These are phyloP conservation scores for Scutellaria minor DNA, from an alignment of 257 asterid genomes.

Conservation along the genomic window DNA sequence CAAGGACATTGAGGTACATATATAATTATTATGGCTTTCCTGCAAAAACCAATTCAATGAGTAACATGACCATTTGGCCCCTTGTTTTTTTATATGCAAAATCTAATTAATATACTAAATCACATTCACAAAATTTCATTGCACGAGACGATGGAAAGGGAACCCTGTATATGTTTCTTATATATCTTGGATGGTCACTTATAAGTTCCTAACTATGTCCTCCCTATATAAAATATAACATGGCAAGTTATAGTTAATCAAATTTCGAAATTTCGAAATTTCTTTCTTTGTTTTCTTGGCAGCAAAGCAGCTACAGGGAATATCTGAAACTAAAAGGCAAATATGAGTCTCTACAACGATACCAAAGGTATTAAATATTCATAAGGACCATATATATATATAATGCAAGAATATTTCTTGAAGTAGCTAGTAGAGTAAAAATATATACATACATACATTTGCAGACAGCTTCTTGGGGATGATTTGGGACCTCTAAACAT, in stretches of 20 bases:
- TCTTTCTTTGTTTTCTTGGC: slow-evolving; percentile 8
- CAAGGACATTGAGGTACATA: slow-evolving; percentile 73
- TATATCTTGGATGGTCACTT: not conserved
- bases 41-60: not conserved
- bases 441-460: not conserved
- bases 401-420: not conserved
- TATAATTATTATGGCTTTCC: not conserved
- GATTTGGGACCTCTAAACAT: slow-evolving; percentile 84
- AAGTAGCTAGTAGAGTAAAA: not conserved
- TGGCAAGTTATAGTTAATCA: not conserved
- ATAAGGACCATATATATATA: not conserved
- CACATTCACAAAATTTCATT: no score
- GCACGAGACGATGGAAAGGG: not conserved
- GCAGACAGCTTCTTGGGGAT: slow-evolving; percentile 97
- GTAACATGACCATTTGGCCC: not conserved
- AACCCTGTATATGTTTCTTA: not conserved
- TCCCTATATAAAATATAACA: not conserved
- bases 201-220: not conserved
- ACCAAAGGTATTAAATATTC: slow-evolving; percentile 62
- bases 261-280: no score
- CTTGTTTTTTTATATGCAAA: no score
- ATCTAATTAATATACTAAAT: no score
- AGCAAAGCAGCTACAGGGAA: slow-evolving; percentile 91
- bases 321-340: slow-evolving; percentile 75
- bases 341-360: slow-evolving; percentile 86